phyloP scores from a whole-genome alignment of 495 filamentous ascomycete genomes.

The Talaromyces adpressus region DNA sequence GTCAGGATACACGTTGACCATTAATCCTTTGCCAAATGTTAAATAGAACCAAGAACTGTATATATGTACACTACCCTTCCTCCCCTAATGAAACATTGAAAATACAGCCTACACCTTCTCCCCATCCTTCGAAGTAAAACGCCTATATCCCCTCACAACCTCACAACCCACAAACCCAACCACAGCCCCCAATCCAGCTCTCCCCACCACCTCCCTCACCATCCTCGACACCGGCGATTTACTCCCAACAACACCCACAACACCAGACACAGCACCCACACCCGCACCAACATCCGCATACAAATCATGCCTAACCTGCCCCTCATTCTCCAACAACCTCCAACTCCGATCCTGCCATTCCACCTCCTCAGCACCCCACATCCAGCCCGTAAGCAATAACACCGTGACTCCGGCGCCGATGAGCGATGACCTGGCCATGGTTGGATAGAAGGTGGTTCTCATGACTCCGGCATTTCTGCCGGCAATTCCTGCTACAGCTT shows the following conservation, averaged over 20 bases:
- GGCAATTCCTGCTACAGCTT: no score
- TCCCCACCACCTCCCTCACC: constrained; percentile 23
- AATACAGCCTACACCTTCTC: neutral
- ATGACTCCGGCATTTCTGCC: neutral
- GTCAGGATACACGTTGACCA: constrained; percentile 13
- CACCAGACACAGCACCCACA: constrained; percentile 16
- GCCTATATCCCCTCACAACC: neutral
- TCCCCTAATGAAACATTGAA: no score
- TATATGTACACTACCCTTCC: neutral
- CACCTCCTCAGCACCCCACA: constrained; percentile 48
- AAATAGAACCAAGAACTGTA: neutral
- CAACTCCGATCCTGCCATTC: constrained; percentile 59
- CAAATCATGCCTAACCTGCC: constrained; percentile 44
- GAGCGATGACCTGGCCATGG: neutral
- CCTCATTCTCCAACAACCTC: constrained; percentile 46
- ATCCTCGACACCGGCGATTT: neutral
- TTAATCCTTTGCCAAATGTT: neutral
- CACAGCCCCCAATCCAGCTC: constrained; percentile 27
- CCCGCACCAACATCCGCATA: constrained; percentile 30
- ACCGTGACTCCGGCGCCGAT: constrained; percentile 22
- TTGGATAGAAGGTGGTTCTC: neutral
- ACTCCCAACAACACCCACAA: neutral
- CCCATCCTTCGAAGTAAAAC: neutral
- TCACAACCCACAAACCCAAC: constrained; percentile 25
- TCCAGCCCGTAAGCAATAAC: constrained; percentile 31